Percentiles rank a stretch among this genome's conserved stretches.
Evolutionary conservation across 495 filamentous ascomycete genomes (phyloP).

Genomic region (Penicillium canescens): DNA sequence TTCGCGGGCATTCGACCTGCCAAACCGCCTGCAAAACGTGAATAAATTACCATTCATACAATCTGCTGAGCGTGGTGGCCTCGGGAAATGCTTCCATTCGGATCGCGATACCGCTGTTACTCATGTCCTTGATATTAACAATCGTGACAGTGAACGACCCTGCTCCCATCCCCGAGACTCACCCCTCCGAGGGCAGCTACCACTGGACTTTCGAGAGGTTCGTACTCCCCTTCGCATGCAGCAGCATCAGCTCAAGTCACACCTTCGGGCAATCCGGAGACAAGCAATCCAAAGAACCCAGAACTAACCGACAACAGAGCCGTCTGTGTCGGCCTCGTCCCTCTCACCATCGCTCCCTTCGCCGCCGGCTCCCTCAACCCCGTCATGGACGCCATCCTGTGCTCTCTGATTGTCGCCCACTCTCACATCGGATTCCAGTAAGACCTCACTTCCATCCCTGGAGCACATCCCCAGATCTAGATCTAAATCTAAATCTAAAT

Average conservation of each 20-base stretch:
- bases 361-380: slow-evolving; percentile 89
- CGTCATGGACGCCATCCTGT: slow-evolving; percentile 80
- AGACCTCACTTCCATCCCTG: slow-evolving; percentile 16
- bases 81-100: neutral
- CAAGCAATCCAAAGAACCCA: neutral
- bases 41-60: neutral
- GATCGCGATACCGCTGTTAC: neutral
- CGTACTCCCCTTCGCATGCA: slow-evolving; percentile 5
- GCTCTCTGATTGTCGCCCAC: slow-evolving; percentile 81
- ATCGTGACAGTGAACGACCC: slow-evolving; percentile 76
- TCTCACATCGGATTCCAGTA: slow-evolving; percentile 93
- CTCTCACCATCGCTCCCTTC: slow-evolving; percentile 88
- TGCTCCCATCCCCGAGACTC: slow-evolving; percentile 67
- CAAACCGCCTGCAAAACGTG: neutral
- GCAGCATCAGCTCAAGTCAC: neutral
- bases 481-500: neutral
- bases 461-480: neutral
- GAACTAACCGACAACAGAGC: slow-evolving; percentile 45
- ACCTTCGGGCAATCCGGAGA: neutral
- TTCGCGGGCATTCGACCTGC: neutral
- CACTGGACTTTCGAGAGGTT: slow-evolving; percentile 97
- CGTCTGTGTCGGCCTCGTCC: slow-evolving; percentile 74
- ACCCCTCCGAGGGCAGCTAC: slow-evolving; percentile 85
- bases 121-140: slow-evolving; percentile 1
- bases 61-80: no score